A percentile compares a stretch with the other conserved stretches of the same genome.
These are phyloP conservation scores for Incumbomyces delicatus DNA, from an alignment of 2,329 filamentous ascomycete genomes.

Conservation along the genomic window DNA sequence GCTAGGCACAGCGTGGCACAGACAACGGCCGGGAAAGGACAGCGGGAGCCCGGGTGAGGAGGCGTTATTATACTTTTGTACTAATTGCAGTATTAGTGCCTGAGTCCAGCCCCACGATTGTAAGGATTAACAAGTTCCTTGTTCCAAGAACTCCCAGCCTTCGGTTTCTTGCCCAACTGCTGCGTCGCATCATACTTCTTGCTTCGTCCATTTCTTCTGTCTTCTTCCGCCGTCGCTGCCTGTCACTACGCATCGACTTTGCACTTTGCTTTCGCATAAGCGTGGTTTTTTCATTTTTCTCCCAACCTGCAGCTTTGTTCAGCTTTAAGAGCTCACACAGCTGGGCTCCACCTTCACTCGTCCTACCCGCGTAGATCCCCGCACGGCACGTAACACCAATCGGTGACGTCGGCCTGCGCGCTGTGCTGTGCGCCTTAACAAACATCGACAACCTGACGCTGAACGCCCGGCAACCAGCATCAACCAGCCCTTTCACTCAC, in stretches of 20 bases:
- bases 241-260: neutral
- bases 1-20: too few species aligned
- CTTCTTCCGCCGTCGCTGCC: neutral
- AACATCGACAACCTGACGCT: too few species aligned
- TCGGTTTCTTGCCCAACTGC: constrained; percentile 1
- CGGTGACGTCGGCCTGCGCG: too few species aligned
- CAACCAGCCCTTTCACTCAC: too few species aligned
- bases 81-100: neutral
- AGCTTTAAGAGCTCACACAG: neutral
- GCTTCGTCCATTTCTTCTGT: neutral
- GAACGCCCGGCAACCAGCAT: too few species aligned
- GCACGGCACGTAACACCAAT: too few species aligned
- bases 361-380: too few species aligned
- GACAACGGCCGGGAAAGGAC: neutral
- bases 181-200: neutral
- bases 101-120: constrained; percentile 1
- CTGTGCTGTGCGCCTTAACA: too few species aligned
- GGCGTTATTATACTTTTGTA: too few species aligned
- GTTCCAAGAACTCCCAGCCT: constrained; percentile 1
- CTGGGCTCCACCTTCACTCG: neutral
- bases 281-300: neutral
- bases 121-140: too few species aligned
- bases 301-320: too few species aligned
- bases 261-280: neutral
- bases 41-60: too few species aligned